Conservation (phyloP, 768 basidiomycete species). For the Mycena crocata region DNA sequence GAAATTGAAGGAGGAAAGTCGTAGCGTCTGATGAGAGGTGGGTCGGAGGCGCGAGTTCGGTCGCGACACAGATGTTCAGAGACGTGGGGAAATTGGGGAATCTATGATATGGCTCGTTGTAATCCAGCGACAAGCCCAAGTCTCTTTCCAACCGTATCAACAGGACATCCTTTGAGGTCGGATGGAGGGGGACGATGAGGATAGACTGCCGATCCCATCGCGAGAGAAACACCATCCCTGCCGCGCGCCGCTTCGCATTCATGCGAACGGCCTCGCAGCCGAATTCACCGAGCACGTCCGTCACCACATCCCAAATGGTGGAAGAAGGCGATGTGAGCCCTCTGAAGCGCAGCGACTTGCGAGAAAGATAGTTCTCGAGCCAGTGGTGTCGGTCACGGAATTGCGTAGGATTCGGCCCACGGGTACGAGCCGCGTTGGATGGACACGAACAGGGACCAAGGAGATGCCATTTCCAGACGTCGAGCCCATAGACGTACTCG, state of each 20-base stretch:
- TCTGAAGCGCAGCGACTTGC: constrained; percentile 45
- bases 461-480: constrained; percentile 50
- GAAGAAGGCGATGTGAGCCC: constrained; percentile 35
- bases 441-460: constrained; percentile 51
- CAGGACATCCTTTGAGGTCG: constrained; percentile 30
- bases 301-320: constrained; percentile 59
- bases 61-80: background rate
- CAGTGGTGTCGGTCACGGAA: constrained; percentile 57
- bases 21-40: constrained; percentile 13
- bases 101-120: constrained; percentile 38
- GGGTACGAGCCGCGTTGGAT: constrained; percentile 59
- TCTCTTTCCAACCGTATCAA: constrained; percentile 46
- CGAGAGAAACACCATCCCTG: constrained; percentile 17
- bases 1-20: constrained; percentile 20
- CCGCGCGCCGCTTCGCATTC: constrained; percentile 11
- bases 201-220: constrained; percentile 31
- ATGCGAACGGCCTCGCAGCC: constrained; percentile 52
- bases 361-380: constrained; percentile 60
- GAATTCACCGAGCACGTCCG: constrained; percentile 53
- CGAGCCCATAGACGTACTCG: constrained; percentile 49
- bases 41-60: background rate
- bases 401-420: constrained; percentile 38
- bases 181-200: constrained; percentile 34
- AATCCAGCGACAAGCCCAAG: constrained; percentile 46
- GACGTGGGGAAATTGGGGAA: constrained; percentile 17